A percentile compares a stretch with the other conserved stretches of the same genome.
These are phyloP conservation scores for Seminavis robusta DNA, from an alignment of 108 stramenopile genomes.

Conservation along the genomic window DNA sequence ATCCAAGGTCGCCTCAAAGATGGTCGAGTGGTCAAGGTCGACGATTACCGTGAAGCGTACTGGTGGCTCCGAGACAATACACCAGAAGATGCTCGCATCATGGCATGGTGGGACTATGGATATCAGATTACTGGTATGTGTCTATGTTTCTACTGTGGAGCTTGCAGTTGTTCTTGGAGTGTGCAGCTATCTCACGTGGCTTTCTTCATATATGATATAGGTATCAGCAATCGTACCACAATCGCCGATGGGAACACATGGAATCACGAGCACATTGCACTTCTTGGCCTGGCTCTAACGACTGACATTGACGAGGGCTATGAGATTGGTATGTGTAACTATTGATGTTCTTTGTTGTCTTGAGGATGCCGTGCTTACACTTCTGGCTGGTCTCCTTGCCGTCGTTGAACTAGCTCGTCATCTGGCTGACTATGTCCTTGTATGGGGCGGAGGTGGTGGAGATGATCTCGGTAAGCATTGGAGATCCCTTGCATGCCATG, in stretches of 20 bases:
- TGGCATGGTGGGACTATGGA: conserved; percentile 98
- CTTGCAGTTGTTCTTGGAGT: no score
- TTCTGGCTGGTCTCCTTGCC: no score
- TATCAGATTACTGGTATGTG: conserved; percentile 94
- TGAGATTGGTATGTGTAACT: no score
- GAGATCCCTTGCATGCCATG: no score
- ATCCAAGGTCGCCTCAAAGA: conserved; percentile 78
- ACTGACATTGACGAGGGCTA: conserved; percentile 86
- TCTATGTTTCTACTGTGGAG: no score
- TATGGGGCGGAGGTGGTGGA: conserved; percentile 93
- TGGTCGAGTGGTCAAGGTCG: conserved; percentile 81
- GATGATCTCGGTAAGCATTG: conserved; percentile 98
- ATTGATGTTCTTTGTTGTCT: no score
- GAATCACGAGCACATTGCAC: conserved; percentile 99
- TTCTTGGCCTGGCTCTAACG: conserved; percentile 91
- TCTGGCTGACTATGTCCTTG: conserved; percentile 94
- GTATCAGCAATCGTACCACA: conserved; percentile 95
- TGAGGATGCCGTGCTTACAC: no score
- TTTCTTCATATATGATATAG: no score
- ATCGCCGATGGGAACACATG: conserved; percentile 98
- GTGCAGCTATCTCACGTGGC: no score
- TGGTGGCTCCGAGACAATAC: conserved; percentile 98
- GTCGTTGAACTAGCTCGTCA: no score
- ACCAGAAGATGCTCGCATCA: conserved; percentile 90
- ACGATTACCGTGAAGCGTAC: conserved; percentile 99